These are phyloP conservation scores for Claviceps paspali DNA, from an alignment of 2,329 filamentous ascomycete species.

Conservation along the genomic window DNA sequence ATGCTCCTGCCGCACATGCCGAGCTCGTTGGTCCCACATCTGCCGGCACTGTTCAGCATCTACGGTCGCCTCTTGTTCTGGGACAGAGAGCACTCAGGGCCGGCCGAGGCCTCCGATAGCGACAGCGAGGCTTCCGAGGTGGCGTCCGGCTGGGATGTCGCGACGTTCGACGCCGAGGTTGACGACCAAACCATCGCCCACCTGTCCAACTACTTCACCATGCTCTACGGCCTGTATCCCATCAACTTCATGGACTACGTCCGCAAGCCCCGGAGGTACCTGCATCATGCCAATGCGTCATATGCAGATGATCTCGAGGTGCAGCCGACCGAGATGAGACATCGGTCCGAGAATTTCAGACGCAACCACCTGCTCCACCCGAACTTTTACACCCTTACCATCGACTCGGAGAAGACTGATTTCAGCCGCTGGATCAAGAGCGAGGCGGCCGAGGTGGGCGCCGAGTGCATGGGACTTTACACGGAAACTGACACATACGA, in stretches of 20 bases:
- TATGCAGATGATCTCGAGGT: slow-evolving; percentile 62
- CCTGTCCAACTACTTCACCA: slow-evolving; percentile 62
- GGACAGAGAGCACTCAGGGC: slow-evolving; percentile 39
- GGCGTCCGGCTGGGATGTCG: slow-evolving; percentile 44
- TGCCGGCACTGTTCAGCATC: slow-evolving; percentile 65
- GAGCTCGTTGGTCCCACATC: slow-evolving; percentile 49
- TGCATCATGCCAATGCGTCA: slow-evolving; percentile 56
- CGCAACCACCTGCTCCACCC: slow-evolving; percentile 62
- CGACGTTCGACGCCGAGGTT: slow-evolving; percentile 43
- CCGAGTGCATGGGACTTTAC: slow-evolving; percentile 62
- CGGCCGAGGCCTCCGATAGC: slow-evolving; percentile 17
- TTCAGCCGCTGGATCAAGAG: slow-evolving; percentile 65
- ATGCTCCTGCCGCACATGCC: slow-evolving; percentile 78
- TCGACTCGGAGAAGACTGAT: slow-evolving; percentile 67
- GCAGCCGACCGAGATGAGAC: slow-evolving; percentile 61
- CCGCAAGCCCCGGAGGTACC: slow-evolving; percentile 62
- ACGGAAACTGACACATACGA: slow-evolving; percentile 14
- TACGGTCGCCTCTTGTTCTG: slow-evolving; percentile 70
- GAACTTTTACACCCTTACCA: slow-evolving; percentile 69
- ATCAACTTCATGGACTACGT: slow-evolving; percentile 81
- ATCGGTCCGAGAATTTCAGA: slow-evolving; percentile 60
- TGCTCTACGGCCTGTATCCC: slow-evolving; percentile 70
- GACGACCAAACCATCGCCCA: slow-evolving; percentile 50
- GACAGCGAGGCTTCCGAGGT: slow-evolving; percentile 21
- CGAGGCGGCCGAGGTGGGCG: slow-evolving; percentile 65